Evolutionary conservation across 768 basidiomycete genomes (phyloP).

Genomic region (Holtermanniella nyarrowii): DNA sequence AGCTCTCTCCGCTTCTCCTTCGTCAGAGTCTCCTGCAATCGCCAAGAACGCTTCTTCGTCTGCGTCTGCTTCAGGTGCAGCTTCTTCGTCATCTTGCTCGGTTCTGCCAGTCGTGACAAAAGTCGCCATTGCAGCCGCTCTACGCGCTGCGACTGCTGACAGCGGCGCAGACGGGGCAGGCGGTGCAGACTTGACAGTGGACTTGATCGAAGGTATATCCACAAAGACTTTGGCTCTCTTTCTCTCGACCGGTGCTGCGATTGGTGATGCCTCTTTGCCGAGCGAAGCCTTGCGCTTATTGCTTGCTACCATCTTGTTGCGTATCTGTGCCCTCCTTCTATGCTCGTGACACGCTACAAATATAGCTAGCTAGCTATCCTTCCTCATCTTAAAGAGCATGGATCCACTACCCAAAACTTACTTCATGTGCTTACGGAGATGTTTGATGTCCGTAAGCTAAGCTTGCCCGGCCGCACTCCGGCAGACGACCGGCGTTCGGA

Average conservation of each 20-base stretch:
- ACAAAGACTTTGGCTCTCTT: too few relatives aligned
- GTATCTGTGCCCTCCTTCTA: too few relatives aligned
- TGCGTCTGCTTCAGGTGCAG: neutral
- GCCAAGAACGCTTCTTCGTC: neutral
- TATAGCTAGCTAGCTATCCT: too few relatives aligned
- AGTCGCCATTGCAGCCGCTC: slow-evolving; percentile 21
- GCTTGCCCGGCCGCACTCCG: too few relatives aligned
- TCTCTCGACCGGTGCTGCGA: neutral
- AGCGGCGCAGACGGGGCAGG: too few relatives aligned
- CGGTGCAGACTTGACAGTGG: neutral
- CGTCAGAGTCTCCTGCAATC: neutral
- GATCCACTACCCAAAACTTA: too few relatives aligned
- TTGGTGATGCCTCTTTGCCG: neutral
- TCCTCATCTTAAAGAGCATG: too few relatives aligned
- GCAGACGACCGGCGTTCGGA: too few relatives aligned
- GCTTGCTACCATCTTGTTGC: neutral
- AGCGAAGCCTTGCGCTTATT: neutral
- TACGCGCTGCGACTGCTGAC: slow-evolving; percentile 32
- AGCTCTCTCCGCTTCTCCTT: neutral
- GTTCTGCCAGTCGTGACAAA: neutral
- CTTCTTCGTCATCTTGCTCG: neutral
- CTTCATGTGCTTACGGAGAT: too few relatives aligned
- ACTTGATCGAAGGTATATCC: too few relatives aligned
- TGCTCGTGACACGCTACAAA: too few relatives aligned
- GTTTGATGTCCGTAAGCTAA: too few relatives aligned